phyloP scores from a whole-genome alignment of 2,329 filamentous ascomycete genomes.

The Colletotrichum sp. region DNA sequence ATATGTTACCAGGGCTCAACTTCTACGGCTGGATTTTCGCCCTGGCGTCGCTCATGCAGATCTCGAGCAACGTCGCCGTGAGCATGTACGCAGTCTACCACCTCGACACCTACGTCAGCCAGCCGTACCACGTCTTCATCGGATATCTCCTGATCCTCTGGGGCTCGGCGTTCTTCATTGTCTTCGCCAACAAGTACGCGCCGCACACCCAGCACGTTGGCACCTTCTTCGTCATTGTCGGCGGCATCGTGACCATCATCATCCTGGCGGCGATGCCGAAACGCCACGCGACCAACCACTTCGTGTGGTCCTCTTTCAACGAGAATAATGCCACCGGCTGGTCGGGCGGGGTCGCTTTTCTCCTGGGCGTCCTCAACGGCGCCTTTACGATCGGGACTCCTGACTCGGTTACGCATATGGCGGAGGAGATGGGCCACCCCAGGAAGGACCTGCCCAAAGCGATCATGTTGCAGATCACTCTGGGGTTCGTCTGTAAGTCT shows the following conservation, averaged over 20 bases:
- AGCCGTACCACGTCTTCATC: slow-evolving; percentile 65
- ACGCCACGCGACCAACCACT: slow-evolving; percentile 52
- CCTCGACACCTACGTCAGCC: slow-evolving; percentile 49
- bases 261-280: slow-evolving; percentile 59
- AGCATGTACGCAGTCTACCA: slow-evolving; percentile 67
- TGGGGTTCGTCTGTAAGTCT: slow-evolving; percentile 46
- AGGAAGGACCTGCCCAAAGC: slow-evolving; percentile 53
- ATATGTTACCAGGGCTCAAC: slow-evolving; percentile 45
- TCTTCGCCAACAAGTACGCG: slow-evolving; percentile 62
- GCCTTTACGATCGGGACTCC: slow-evolving; percentile 71
- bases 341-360: slow-evolving; percentile 66
- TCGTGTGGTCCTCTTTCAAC: slow-evolving; percentile 57
- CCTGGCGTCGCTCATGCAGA: slow-evolving; percentile 62
- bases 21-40: slow-evolving; percentile 69
- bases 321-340: slow-evolving; percentile 57
- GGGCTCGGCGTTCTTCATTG: slow-evolving; percentile 54
- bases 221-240: slow-evolving; percentile 59
- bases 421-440: slow-evolving; percentile 61
- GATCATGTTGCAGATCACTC: slow-evolving; percentile 53
- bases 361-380: slow-evolving; percentile 70
- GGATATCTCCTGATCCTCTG: slow-evolving; percentile 62
- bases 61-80: slow-evolving; percentile 64
- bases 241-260: slow-evolving; percentile 58
- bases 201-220: slow-evolving; percentile 57
- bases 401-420: slow-evolving; percentile 66